Percentiles rank a stretch among this genome's conserved stretches.
phyloP scores from a whole-genome alignment of 768 basidiomycete genomes.

The Leccinellum luteum region DNA sequence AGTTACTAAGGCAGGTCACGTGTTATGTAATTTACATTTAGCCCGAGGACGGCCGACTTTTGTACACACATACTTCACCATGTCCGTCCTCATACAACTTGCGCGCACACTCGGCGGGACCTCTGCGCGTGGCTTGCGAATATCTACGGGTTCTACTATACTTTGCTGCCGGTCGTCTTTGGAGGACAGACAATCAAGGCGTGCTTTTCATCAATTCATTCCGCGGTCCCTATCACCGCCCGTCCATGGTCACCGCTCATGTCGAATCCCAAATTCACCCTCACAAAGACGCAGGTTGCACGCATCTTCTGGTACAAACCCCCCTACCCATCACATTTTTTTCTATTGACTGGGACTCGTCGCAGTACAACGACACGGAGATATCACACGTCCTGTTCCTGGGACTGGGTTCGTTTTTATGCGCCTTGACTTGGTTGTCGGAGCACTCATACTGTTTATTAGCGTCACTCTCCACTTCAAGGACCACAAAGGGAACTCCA shows the following conservation, averaged over 20 bases:
- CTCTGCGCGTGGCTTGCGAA: slow-evolving; percentile 4
- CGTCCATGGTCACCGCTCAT: background rate
- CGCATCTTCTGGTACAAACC: slow-evolving; percentile 15
- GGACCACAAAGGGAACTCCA: slow-evolving; percentile 77
- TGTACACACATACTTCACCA: background rate
- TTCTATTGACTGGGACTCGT: background rate
- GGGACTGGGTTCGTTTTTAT: slow-evolving; percentile 61
- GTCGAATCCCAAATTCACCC: background rate
- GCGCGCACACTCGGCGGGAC: slow-evolving; percentile 10
- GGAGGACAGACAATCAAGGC: background rate
- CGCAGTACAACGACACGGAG: slow-evolving; percentile 42
- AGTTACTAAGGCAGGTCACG: background rate
- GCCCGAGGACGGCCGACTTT: background rate
- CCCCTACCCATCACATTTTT: background rate
- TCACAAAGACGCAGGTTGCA: slow-evolving; percentile 13
- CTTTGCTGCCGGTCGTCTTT: slow-evolving; percentile 3
- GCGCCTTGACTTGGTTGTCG: background rate
- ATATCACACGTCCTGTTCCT: slow-evolving; percentile 55
- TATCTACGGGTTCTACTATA: background rate
- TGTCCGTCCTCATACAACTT: slow-evolving; percentile 7
- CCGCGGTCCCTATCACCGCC: background rate
- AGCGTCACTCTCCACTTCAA: slow-evolving; percentile 91
- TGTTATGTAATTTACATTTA: background rate
- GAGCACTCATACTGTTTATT: background rate
- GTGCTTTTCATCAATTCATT: slow-evolving; percentile 12